Conservation (phyloP, 164 flowering plant species). For the Vitis amurensis region DNA sequence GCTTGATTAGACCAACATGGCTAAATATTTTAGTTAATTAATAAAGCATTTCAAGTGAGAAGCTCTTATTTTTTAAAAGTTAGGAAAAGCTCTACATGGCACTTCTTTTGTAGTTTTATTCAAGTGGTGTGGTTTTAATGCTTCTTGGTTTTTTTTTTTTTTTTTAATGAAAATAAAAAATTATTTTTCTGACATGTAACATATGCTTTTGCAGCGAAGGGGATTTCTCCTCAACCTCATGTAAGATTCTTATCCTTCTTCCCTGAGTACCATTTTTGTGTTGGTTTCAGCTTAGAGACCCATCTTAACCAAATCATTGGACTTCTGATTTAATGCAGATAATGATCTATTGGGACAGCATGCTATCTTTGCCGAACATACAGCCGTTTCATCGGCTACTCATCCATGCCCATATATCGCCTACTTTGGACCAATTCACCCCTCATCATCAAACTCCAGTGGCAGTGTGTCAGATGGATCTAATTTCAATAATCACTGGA, state of each 20-base stretch:
- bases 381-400: conserved; percentile 65
- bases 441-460: conserved; percentile 62
- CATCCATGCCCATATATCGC: conserved; percentile 87
- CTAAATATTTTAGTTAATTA: too few relatives aligned
- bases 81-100: too few relatives aligned
- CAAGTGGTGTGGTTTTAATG: too few relatives aligned
- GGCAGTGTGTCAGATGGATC: conserved; percentile 64
- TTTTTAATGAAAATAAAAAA: not conserved
- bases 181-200: conserved; percentile 5
- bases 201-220: conserved; percentile 53
- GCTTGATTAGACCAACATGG: too few relatives aligned
- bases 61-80: too few relatives aligned
- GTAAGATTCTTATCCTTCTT: conserved; percentile 35
- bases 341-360: conserved; percentile 74
- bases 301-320: not conserved
- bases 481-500: conserved; percentile 63
- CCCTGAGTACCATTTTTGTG: not conserved
- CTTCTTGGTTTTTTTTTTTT: not conserved
- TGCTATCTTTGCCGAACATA: conserved; percentile 67
- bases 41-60: too few relatives aligned
- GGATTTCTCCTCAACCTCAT: conserved; percentile 61
- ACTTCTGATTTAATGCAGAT: conserved; percentile 46
- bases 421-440: conserved; percentile 68
- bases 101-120: too few relatives aligned
- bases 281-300: not conserved